Base-by-base conservation (phyloP, 1,139 yeast species). In the Scheffersomyces titani region DNA sequence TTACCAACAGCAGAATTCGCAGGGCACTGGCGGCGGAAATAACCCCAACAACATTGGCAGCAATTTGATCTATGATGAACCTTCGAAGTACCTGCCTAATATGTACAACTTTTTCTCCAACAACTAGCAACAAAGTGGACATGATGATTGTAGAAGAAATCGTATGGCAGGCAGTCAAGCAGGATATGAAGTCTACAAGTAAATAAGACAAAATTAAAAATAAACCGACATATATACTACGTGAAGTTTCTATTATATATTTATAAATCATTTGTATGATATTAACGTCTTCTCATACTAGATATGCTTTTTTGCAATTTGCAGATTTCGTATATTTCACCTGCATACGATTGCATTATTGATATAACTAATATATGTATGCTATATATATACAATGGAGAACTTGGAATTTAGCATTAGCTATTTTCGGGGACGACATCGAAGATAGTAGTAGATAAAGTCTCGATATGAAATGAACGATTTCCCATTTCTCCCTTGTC, bases 71-170 rank as follows among this genome's bases (percentile, higher is more conserved):
- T 80, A 80, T 67, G 77, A 78, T 61, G 80, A 80, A 56, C 84
- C 84, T 1, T 79, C 83, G 0, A 76, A 80, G 1, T 80, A 80
- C 63, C 77, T 77, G 61, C 83, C 84, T 1, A 72, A 77, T 59
- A 80, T 80, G 82, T 80, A 80, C 61, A 74, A 77, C 60, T 78
- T 75, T 57, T 80, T 80, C 59, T 71, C 62, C 54, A 55, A 53
- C 19, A 53, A 52, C 19, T 46, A 46, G 49, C 16, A 6, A 30
- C 11, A 3, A 3, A 3, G 40, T 7, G 40, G 3, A 9, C 40
- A 11, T 30, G 16, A 9, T 7, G 13, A 2, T 11, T 11, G 40
- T 11, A 30, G 40, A 11, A 30, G 3, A 30, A 30, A n/a, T n/a
- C n/a, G n/a, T n/a, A n/a, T n/a, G n/a, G n/a, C n/a, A n/a, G n/a